Conservation (phyloP, 352 stramenopile genomes). For the Pythium periplocum region DNA sequence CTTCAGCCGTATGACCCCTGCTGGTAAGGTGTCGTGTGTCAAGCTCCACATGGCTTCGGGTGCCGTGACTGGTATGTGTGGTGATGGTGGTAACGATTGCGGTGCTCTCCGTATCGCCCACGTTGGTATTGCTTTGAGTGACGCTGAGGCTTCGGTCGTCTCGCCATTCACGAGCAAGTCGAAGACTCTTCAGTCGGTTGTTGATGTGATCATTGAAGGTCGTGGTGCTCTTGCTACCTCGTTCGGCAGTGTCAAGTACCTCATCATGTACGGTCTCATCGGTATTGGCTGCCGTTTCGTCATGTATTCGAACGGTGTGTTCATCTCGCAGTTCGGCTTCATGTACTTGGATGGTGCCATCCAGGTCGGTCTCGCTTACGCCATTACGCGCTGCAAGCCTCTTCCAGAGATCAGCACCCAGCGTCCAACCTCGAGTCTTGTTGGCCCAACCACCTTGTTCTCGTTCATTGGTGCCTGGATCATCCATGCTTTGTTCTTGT, state of each 20-base stretch:
- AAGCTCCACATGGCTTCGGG: constrained; percentile 59
- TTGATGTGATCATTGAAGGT: constrained; percentile 78
- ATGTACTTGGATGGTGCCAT: constrained; percentile 80
- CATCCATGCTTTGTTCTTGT: constrained; percentile 80
- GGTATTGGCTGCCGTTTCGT: constrained; percentile 76
- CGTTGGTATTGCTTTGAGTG: constrained; percentile 86
- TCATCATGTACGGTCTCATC: constrained; percentile 87
- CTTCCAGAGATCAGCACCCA: constrained; percentile 50
- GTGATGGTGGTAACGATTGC: constrained; percentile 89
- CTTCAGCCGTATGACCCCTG: constrained; percentile 75
- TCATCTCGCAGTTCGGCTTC: constrained; percentile 85
- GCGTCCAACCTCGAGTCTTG: constrained; percentile 76
- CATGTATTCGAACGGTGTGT: constrained; percentile 85
- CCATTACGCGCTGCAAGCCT: constrained; percentile 62
- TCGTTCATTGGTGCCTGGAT: constrained; percentile 47
- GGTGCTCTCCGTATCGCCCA: constrained; percentile 88
- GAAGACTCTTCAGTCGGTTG: constrained; percentile 63
- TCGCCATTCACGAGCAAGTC: constrained; percentile 88
- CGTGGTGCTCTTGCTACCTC: constrained; percentile 77
- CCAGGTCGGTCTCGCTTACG: constrained; percentile 75
- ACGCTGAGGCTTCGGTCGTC: constrained; percentile 84
- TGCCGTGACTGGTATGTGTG: constrained; percentile 77
- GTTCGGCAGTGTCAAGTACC: constrained; percentile 81
- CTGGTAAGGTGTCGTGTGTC: constrained; percentile 68
- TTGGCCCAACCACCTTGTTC: constrained; percentile 67